Evolutionary conservation across 805 yeast genomes (phyloP).

Genomic region (Metschnikowia proteae): DNA sequence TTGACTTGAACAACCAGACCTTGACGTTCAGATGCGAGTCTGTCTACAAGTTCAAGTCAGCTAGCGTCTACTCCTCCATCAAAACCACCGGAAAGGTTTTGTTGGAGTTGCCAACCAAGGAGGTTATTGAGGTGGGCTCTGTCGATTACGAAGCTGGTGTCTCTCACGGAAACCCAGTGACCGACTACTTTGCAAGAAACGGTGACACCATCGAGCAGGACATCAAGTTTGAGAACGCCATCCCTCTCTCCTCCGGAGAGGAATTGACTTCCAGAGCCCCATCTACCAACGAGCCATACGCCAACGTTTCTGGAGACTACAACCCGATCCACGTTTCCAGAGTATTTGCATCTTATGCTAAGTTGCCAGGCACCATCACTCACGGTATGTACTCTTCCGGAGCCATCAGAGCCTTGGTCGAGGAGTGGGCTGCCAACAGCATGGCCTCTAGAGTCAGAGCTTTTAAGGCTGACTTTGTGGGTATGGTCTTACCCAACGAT

Average conservation of each 20-base stretch:
- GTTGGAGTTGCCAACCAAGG: constrained; percentile 89
- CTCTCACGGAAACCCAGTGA: constrained; percentile 96
- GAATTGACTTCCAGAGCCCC: constrained; percentile 77
- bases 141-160: constrained; percentile 86
- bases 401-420: constrained; percentile 89
- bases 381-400: constrained; percentile 99
- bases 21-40: constrained; percentile 89
- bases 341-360: constrained; percentile 89
- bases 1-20: constrained; percentile 72
- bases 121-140: constrained; percentile 75
- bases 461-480: constrained; percentile 83
- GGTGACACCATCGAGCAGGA: constrained; percentile 96
- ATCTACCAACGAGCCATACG: constrained; percentile 93
- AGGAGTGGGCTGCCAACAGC: constrained; percentile 97
- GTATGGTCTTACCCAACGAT: constrained; percentile 97
- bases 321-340: constrained; percentile 98
- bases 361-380: constrained; percentile 94
- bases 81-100: constrained; percentile 79
- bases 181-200: constrained; percentile 86
- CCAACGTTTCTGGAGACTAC: constrained; percentile 95
- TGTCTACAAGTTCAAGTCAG: constrained; percentile 73
- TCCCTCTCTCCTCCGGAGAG: constrained; percentile 71
- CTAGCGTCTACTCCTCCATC: constrained; percentile 72
- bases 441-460: constrained; percentile 95
- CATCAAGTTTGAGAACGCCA: constrained; percentile 80